Conservation (phyloP, 2,329 filamentous ascomycete genomes). For the Thielaviopsis cerberus region DNA sequence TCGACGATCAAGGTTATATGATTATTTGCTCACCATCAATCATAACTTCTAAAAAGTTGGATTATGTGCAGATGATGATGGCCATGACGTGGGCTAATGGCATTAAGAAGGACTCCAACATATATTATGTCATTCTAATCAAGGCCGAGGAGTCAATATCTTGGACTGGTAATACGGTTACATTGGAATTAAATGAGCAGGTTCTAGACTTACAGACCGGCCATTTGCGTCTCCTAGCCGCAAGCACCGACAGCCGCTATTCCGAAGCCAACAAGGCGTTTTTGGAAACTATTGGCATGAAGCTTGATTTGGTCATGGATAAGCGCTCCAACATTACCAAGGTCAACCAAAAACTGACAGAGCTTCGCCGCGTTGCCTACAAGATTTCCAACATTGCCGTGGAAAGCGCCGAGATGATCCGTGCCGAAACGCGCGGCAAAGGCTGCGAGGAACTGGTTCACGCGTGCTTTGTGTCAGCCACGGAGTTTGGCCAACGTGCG, state of each 20-base stretch:
- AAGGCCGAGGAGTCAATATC: conserved; percentile 58
- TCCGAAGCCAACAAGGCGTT: conserved; percentile 64
- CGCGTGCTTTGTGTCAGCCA: conserved; percentile 96
- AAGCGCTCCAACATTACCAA: conserved; percentile 83
- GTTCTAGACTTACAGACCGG: conserved; percentile 72
- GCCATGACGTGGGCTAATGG: conserved; percentile 43
- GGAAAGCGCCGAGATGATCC: conserved; percentile 90
- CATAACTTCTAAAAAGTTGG: conserved; percentile 29
- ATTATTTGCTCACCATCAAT: conserved; percentile 63
- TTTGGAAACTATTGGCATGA: conserved; percentile 58
- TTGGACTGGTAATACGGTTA: conserved; percentile 66
- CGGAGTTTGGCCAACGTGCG: conserved; percentile 90
- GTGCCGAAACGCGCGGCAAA: conserved; percentile 63
- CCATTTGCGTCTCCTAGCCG: conserved; percentile 71
- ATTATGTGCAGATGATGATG: conserved; percentile 72
- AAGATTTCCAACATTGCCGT: conserved; percentile 96
- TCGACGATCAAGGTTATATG: conserved; percentile 59
- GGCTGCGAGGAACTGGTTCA: conserved; percentile 93
- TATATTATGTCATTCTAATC: conserved; percentile 40
- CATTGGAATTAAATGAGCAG: conserved; percentile 54
- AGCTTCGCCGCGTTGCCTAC: conserved; percentile 89
- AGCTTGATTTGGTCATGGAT: conserved; percentile 77
- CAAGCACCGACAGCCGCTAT: conserved; percentile 64
- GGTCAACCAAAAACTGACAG: conserved; percentile 76
- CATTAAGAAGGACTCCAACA: conserved; percentile 38